Conservation (phyloP, 1,284 basidiomycete genomes). For the Flammula alnicola region DNA sequence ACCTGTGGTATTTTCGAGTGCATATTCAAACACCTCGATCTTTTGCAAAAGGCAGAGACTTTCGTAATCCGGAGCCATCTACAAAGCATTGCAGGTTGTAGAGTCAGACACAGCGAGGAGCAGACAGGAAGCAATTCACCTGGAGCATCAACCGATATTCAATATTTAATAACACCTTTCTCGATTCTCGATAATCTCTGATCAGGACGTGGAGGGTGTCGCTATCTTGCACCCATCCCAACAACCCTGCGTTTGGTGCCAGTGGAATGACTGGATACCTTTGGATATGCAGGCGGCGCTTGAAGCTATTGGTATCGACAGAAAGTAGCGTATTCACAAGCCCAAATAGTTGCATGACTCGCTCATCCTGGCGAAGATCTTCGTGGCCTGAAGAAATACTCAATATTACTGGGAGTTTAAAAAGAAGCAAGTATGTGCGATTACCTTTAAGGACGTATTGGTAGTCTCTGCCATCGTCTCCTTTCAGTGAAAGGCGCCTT, state of each 20-base stretch:
- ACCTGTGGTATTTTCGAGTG: conserved; percentile 97
- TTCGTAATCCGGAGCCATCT: conserved; percentile 99
- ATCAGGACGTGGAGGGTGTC: conserved; percentile 99
- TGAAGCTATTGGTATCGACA: conserved; percentile 94
- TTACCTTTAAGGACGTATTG: conserved; percentile 91
- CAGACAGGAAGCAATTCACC: conserved; percentile 45
- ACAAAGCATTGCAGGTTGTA: conserved; percentile 8
- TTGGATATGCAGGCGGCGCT: conserved; percentile 94
- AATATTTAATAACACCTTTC: conserved; percentile 97
- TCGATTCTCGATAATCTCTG: conserved; percentile 92
- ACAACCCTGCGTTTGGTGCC: conserved; percentile 93
- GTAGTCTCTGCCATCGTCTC: conserved; percentile 94
- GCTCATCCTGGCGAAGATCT: conserved; percentile 97
- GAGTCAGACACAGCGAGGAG: conserved; percentile 6
- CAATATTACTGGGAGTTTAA: not conserved
- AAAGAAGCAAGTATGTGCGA: conserved; percentile 8
- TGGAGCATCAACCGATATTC: conserved; percentile 99
- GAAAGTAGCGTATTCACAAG: conserved; percentile 95
- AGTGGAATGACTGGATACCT: conserved; percentile 94
- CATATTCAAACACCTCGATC: conserved; percentile 99
- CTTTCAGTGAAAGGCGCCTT: conserved; percentile 86
- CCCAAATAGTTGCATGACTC: conserved; percentile 99
- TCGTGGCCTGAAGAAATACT: conserved; percentile 76
- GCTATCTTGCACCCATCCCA: conserved; percentile 96
- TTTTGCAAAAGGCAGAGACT: conserved; percentile 94